phyloP scores from a whole-genome alignment of 768 basidiomycete genomes.

The Rhizopogon roseolus region DNA sequence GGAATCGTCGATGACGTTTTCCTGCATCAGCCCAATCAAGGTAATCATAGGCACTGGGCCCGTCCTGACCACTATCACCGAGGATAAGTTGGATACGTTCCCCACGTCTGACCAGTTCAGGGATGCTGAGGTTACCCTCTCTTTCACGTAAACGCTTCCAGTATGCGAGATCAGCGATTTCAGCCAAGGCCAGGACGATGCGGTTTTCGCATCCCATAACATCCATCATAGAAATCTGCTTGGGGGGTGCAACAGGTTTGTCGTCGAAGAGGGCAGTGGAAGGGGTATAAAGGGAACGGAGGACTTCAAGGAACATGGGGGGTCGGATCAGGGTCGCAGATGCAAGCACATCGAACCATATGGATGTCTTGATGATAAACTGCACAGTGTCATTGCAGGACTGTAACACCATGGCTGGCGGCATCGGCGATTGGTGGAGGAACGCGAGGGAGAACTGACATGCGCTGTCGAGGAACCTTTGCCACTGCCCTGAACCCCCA shows the following conservation, averaged over 20 bases:
- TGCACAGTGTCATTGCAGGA: constrained; percentile 45
- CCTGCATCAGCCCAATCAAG: constrained; percentile 1
- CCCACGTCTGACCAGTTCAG: constrained; percentile 53
- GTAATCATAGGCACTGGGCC: neutral
- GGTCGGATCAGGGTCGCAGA: constrained; percentile 59
- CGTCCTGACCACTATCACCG: neutral
- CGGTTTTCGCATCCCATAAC: constrained; percentile 84
- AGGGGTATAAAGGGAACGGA: constrained; percentile 49
- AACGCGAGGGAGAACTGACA: constrained; percentile 47
- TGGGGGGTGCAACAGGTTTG: constrained; percentile 34
- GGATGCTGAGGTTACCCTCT: constrained; percentile 49
- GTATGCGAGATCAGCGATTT: constrained; percentile 56
- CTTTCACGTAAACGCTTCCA: constrained; percentile 53
- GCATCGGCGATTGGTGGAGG: constrained; percentile 33
- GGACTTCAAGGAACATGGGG: constrained; percentile 54
- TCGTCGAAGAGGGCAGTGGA: constrained; percentile 16
- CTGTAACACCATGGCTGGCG: constrained; percentile 41
- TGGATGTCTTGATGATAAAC: constrained; percentile 78
- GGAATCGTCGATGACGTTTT: constrained; percentile 31
- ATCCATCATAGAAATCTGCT: constrained; percentile 65
- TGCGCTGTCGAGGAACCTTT: constrained; percentile 59
- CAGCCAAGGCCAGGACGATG: constrained; percentile 74
- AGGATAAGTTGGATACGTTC: constrained; percentile 42
- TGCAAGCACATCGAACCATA: constrained; percentile 86
- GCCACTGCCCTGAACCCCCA: constrained; percentile 70